Evolutionary conservation across 164 flowering plant genomes (phyloP), one percentile per base, ranked within the genome.

Genomic region (Nymphaea thermarum): DNA sequence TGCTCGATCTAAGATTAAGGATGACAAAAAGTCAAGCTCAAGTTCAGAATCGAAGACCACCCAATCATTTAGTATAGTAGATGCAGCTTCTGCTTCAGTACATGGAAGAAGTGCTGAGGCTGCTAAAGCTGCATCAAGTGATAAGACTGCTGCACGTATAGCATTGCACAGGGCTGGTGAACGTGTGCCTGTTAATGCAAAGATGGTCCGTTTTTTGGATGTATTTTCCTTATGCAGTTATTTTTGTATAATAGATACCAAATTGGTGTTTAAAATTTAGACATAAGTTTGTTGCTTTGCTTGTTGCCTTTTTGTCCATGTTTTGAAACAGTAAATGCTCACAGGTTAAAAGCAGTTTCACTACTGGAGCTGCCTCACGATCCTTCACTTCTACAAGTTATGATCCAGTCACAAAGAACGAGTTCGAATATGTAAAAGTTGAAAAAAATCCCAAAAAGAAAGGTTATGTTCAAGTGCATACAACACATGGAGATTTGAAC

Each of bases 31-130:
- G 65, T 80, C 85, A 53, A 79, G 72, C 57, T 53, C 66, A 51
- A 79, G 82, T 67, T 89, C 84, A 55, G 91, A 81, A 62, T 71
- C 44, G 45, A 82, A 80, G 73, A n/a, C 79, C 3, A 72, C 74
- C 60, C 89, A 84, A 75, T 69, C 82, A 17, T 91, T 62, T 77
- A 90, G 98, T 76, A 82, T 94, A 70, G 96, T 94, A 16, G 98
- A 91, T 88, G 98, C 96, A 72, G 99, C 99, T 59, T 94, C 99
- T 75, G 98, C 98, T 70, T 81, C 99, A 57, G 99, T 90, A n/a
- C 91, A 90, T 82, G 99, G 98, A 70, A 88, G 98, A 90, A 94
- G 93, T 80, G 99, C 99, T 12, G 85, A 85, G 71, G 96, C 99
- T 14, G 98, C 96, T 60, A 91, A 84, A 82, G 81, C 93, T 73